Conservation (phyloP, 495 filamentous ascomycete species). For the Pyronema omphalodes region DNA sequence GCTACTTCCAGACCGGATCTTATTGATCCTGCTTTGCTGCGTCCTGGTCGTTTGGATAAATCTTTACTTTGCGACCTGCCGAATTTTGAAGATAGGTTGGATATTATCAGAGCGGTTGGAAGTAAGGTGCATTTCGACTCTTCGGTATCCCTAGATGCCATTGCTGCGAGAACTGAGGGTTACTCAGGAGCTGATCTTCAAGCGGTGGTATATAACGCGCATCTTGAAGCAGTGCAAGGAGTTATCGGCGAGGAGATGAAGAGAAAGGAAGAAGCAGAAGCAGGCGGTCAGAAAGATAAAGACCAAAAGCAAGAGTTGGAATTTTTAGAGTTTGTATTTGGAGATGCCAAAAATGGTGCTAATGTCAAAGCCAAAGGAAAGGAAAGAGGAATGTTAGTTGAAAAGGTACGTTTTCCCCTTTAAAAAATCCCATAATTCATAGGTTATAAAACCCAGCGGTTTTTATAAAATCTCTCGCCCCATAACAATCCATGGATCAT, state of each 20-base stretch:
- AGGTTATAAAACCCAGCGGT: background rate
- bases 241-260: conserved; percentile 50
- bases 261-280: conserved; percentile 18
- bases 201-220: conserved; percentile 86
- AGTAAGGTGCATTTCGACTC: conserved; percentile 51
- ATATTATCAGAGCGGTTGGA: conserved; percentile 62
- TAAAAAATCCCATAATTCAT: too few relatives aligned
- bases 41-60: conserved; percentile 84
- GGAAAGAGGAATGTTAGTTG: conserved; percentile 15
- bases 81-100: conserved; percentile 51
- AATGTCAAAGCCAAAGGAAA: conserved; percentile 13
- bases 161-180: conserved; percentile 67
- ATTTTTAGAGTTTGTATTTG: conserved; percentile 23
- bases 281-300: conserved; percentile 7
- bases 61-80: conserved; percentile 79
- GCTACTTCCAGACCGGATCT: conserved; percentile 81
- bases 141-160: conserved; percentile 37
- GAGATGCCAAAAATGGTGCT: conserved; percentile 15
- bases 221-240: conserved; percentile 91
- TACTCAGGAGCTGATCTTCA: conserved; percentile 91
- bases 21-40: conserved; percentile 79
- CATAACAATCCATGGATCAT: too few relatives aligned
- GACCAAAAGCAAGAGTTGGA: conserved; percentile 26
- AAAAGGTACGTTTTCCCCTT: conserved; percentile 12
- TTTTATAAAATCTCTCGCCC: too few relatives aligned